Evolutionary conservation across 208 protist genomes (phyloP).

Genomic region (Wallacemonas sp.): DNA sequence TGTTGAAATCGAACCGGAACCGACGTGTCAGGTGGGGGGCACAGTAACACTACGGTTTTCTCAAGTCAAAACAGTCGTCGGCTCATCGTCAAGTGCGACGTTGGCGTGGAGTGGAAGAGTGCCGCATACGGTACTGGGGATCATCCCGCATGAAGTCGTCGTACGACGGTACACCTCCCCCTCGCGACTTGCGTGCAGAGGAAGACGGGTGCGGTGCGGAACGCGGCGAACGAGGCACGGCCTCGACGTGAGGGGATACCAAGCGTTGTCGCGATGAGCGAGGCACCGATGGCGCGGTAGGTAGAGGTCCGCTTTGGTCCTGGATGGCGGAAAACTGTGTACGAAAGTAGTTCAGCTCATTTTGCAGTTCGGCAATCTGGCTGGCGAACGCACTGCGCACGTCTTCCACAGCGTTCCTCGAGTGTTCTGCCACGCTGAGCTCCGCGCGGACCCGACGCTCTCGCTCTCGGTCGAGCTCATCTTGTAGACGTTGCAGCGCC

Average conservation of each 20-base stretch:
- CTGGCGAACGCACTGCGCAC: constrained; percentile 19
- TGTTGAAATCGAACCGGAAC: too few relatives aligned
- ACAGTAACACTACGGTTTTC: too few relatives aligned
- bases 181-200: not conserved
- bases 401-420: constrained; percentile 4
- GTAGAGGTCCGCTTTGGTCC: not conserved
- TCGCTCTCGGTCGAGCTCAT: not conserved
- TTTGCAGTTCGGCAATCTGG: constrained; percentile 13
- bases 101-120: constrained; percentile 5
- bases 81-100: too few relatives aligned
- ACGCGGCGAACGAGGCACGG: not conserved
- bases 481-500: constrained; percentile 9
- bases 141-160: constrained; percentile 78
- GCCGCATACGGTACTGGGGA: constrained; percentile 48
- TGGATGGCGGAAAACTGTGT: not conserved
- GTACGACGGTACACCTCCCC: constrained; percentile 39
- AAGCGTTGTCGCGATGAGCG: not conserved
- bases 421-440: not conserved
- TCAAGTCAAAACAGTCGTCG: too few relatives aligned
- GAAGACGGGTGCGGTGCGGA: not conserved
- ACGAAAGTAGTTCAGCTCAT: constrained; percentile 10
- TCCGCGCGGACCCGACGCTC: constrained; percentile 10
- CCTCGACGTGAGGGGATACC: not conserved
- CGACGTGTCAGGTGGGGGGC: too few relatives aligned
- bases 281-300: not conserved